Conservation (phyloP, 2,329 filamentous ascomycete species). For the Epichloe glyceriae region DNA sequence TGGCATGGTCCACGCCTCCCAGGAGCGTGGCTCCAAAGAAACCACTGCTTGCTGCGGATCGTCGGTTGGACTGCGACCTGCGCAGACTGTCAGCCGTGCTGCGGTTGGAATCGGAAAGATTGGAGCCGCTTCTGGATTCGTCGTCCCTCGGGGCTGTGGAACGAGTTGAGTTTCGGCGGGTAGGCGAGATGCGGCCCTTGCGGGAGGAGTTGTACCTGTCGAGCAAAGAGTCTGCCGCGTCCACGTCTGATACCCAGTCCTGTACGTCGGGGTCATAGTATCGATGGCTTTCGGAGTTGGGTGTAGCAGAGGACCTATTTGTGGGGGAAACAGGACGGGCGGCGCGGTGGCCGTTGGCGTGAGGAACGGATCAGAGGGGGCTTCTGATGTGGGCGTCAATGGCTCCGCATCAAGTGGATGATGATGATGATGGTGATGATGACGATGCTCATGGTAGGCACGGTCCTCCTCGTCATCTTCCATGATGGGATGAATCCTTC, state of each 20-base stretch:
- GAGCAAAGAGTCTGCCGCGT: conserved; percentile 40
- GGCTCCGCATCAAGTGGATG: neutral
- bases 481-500: conserved; percentile 43
- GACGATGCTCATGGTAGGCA: conserved; percentile 9
- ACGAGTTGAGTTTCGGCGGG: conserved; percentile 23
- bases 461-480: conserved; percentile 44
- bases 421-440: neutral
- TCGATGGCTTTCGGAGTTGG: conserved; percentile 26
- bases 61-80: conserved; percentile 21
- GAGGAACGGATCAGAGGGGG: conserved; percentile 35
- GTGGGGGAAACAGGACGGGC: conserved; percentile 15
- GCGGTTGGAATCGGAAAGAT: conserved; percentile 40
- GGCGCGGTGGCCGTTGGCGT: conserved; percentile 25
- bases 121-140: conserved; percentile 41
- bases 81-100: conserved; percentile 30
- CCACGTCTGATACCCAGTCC: conserved; percentile 44
- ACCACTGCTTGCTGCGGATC: conserved; percentile 19
- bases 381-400: conserved; percentile 23
- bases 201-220: conserved; percentile 26
- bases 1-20: conserved; percentile 16
- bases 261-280: conserved; percentile 39
- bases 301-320: conserved; percentile 21
- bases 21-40: conserved; percentile 15
- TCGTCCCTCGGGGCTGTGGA: conserved; percentile 27
- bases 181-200: conserved; percentile 25